Evolutionary conservation across 2,329 filamentous ascomycete genomes (phyloP), one percentile per base, ranked within the genome.

Genomic region (Aspergillus caelatus): DNA sequence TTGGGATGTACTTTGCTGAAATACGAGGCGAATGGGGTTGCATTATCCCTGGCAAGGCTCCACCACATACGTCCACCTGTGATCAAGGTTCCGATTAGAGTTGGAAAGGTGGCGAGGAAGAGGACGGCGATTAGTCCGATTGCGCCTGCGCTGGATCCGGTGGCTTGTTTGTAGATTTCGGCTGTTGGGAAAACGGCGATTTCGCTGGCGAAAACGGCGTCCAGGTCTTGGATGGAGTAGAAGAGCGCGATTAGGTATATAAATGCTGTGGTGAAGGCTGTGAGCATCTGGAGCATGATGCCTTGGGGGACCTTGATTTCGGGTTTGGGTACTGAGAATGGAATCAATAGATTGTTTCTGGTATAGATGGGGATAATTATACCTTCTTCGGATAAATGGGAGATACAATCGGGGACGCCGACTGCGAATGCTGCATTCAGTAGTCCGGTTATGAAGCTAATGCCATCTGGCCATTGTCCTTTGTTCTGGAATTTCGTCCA

Each of bases 391-490:
- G 86, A 84, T 28, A 89, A 68, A 70, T 90, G 88, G 2, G 84
- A 85, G 12, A 87, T 84, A 50, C 85, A 87, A 67, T 91, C 88
- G 0, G 88, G 86, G 1, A 86, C 84, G 3, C 88, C 89, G 8
- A 91, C 84, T n/a, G 86, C 84, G 70, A 85, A 91, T 0, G 88
- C 88, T 1, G 87, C 88, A 67, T 91, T 91, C 30, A 89, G 77
- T 56, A 89, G 83, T 4, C 87, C 87, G 0, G 84, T 79, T 57
- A 89, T 75, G 67, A 89, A 89, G 54, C 73, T 75, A 2, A 76
- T 57, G 0, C 73, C 73, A 57, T 76, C 71, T 2, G 73, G 70
- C 73, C 73, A 76, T 5, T 72, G 72, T 1, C 73, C 73, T 0
- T 73, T 74, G 23, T 75, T 75, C 46, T 72, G 65, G 41, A 74